A percentile compares a stretch with the other conserved stretches of the same genome.
phyloP scores from a whole-genome alignment of 352 stramenopile genomes.

The Pythium pyrilobum region DNA sequence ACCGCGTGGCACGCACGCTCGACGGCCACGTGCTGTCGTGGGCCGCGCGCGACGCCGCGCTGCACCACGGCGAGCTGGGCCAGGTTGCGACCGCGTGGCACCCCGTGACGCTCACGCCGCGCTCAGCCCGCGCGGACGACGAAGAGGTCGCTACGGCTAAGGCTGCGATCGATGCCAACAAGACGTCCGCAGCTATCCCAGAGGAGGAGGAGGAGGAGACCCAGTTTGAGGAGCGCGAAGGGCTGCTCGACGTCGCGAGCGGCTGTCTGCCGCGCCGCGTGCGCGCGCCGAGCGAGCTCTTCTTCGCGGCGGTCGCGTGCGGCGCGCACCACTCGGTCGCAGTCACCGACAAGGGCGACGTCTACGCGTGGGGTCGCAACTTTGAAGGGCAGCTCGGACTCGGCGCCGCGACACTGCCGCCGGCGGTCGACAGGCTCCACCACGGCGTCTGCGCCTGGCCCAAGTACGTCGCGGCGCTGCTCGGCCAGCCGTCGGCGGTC shows the following conservation, averaged over 20 bases:
- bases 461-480: constrained; percentile 62
- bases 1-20: constrained; percentile 50
- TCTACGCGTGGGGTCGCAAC: constrained; percentile 89
- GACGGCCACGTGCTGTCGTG: constrained; percentile 66
- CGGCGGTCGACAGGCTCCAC: constrained; percentile 26
- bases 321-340: constrained; percentile 66
- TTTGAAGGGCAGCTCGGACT: constrained; percentile 85
- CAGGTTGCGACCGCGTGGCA: constrained; percentile 16
- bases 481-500: constrained; percentile 32
- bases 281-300: constrained; percentile 33
- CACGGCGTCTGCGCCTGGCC: constrained; percentile 67
- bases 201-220: background rate
- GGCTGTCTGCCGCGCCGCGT: constrained; percentile 30
- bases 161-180: background rate
- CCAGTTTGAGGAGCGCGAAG: constrained; percentile 5
- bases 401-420: constrained; percentile 25
- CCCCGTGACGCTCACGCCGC: constrained; percentile 7
- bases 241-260: background rate
- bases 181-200: background rate
- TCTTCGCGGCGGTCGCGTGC: constrained; percentile 62
- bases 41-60: constrained; percentile 24
- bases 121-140: background rate
- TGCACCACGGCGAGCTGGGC: constrained; percentile 39
- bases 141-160: constrained; percentile 2
- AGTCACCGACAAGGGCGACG: constrained; percentile 67